Evolutionary conservation across 2,329 filamentous ascomycete genomes (phyloP).

Genomic region (Trichophaea hybrida): DNA sequence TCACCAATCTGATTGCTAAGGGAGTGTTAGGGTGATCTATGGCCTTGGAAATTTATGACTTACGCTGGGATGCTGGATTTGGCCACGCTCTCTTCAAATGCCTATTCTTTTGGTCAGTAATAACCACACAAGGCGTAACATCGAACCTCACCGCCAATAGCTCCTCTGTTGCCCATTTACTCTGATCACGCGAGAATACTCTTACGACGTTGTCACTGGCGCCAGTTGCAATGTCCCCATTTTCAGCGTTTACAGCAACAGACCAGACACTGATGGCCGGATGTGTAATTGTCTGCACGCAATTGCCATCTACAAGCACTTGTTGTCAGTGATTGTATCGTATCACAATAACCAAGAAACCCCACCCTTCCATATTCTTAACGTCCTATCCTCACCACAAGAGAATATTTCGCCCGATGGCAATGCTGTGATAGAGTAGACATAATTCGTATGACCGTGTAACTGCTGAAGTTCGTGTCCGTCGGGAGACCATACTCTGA

Average conservation of each 20-base stretch:
- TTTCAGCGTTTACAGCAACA: constrained; percentile 67
- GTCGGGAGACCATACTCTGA: constrained; percentile 72
- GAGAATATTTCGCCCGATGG: constrained; percentile 81
- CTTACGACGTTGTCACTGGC: constrained; percentile 77
- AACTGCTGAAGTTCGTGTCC: constrained; percentile 65
- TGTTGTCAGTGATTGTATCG: not conserved
- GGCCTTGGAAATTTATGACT: constrained; percentile 6
- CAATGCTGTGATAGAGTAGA: constrained; percentile 67
- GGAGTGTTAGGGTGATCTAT: not conserved
- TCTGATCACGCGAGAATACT: constrained; percentile 60
- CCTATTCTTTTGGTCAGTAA: constrained; percentile 7
- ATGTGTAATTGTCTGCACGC: constrained; percentile 89
- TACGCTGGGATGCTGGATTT: constrained; percentile 78
- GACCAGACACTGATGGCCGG: constrained; percentile 94
- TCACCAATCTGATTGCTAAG: constrained; percentile 46
- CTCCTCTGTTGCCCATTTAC: constrained; percentile 54
- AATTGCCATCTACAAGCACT: constrained; percentile 38
- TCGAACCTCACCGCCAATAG: constrained; percentile 40
- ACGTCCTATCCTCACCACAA: constrained; percentile 84
- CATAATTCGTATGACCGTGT: constrained; percentile 83
- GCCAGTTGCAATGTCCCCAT: constrained; percentile 84
- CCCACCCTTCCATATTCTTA: constrained; percentile 68
- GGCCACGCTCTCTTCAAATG: constrained; percentile 69
- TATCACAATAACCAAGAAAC: not conserved
- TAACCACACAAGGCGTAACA: not conserved